Percentiles rank a stretch among this genome's conserved stretches.
These are phyloP conservation scores for Daldinia eschscholtzii DNA, from an alignment of 2,329 filamentous ascomycete species.

Conservation along the genomic window DNA sequence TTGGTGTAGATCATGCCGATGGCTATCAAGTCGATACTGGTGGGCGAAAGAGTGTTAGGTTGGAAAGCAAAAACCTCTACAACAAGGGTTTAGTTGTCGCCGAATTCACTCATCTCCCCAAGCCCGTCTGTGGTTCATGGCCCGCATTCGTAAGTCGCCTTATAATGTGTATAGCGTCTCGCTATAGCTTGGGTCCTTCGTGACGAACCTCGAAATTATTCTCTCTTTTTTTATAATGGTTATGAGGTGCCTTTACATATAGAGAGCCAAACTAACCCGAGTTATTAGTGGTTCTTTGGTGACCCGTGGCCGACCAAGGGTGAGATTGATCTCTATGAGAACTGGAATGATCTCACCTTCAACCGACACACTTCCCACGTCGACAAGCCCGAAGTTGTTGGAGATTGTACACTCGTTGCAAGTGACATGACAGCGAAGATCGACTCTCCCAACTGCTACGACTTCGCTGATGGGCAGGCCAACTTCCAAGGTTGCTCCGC, in stretches of 20 bases:
- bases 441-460: slow-evolving; percentile 57
- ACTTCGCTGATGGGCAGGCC: slow-evolving; percentile 53
- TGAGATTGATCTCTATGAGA: slow-evolving; percentile 77
- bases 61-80: slow-evolving; percentile 73
- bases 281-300: slow-evolving; percentile 65
- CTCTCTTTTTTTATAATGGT: neutral
- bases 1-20: slow-evolving; percentile 57
- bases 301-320: slow-evolving; percentile 70
- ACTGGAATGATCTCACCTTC: slow-evolving; percentile 66
- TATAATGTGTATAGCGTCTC: neutral
- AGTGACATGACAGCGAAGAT: slow-evolving; percentile 52
- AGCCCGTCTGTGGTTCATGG: slow-evolving; percentile 76
- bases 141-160: slow-evolving; percentile 69
- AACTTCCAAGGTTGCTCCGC: slow-evolving; percentile 58
- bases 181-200: neutral
- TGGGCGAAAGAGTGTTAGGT: slow-evolving; percentile 70
- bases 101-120: slow-evolving; percentile 77
- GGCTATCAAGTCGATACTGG: slow-evolving; percentile 41
- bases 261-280: slow-evolving; percentile 12
- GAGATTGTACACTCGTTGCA: slow-evolving; percentile 54
- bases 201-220: slow-evolving; percentile 9
- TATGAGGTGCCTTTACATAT: neutral
- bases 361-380: slow-evolving; percentile 74
- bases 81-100: slow-evolving; percentile 76
- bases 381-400: slow-evolving; percentile 48